Evolutionary conservation across 2,329 filamentous ascomycete species (phyloP), one percentile per base, ranked within the genome.

Genomic region (Talaromyces islandicus): DNA sequence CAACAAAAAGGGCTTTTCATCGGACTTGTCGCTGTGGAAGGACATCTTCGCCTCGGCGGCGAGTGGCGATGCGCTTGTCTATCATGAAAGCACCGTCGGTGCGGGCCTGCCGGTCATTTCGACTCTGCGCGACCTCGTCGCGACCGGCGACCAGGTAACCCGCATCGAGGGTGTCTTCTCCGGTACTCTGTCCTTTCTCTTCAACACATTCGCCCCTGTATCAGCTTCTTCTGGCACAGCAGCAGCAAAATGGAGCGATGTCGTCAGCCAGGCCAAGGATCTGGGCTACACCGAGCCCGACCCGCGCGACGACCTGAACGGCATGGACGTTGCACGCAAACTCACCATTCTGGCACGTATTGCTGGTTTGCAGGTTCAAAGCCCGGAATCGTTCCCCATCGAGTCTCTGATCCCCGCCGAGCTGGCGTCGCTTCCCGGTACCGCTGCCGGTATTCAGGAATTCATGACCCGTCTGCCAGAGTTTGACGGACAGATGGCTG

Each of bases 1-100:
- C 50, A 99, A 97, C 83, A 99, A 99, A 82, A 99, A 99, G 78
- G 93, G 90, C 14, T 99, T 99, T 78, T 95, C 91, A 0, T 87
- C 89, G 60, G 86, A 85, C 52, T 87, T 90, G 69, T 81, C 86
- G 67, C 80, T 96, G 59, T 99, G 93, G 92, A 84, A 90, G 70
- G 85, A 89, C 64, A 97, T 99, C 71, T 95, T 96, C 75, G 78
- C 80, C 3, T 83, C 90, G 1, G 88, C 92, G 1, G 81, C 83
- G 54, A 75, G 78, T 35, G 74, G 76, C 11, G 80, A 82, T 52
- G 90, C 92, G 50, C 89, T 91, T 71, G 83, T 97, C 62, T 97
- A 94, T 82, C 94, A 99, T 75, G 94, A 99, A 78, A 92, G 91
- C 46, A 94, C 91, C 11, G 92, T 96, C 24, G 94, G 94, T 55